Evolutionary conservation across 257 asterid species (phyloP), one percentile per base, ranked within the genome.

Genomic region (Galeopsis tetrahit): DNA sequence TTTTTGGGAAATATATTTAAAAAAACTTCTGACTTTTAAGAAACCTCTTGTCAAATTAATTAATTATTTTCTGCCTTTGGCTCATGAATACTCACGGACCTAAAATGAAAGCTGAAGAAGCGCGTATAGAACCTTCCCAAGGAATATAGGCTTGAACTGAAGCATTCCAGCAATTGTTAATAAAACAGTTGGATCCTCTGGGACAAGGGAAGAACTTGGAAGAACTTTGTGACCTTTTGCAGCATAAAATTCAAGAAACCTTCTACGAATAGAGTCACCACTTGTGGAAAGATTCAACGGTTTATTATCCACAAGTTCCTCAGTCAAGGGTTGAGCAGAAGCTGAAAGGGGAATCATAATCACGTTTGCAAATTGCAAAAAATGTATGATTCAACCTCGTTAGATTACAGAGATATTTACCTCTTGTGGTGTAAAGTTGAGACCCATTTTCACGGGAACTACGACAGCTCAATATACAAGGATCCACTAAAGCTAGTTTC

Each of bases 141-240:
- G 97, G 85, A 93, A 93, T 63, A 93, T 86, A 43, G 97, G 97
- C 83, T 93, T 93, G 92, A 93, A 93, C 86, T 85, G 98, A 79
- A 93, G 97, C 97, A 93, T 93, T 76, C 97, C 98, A 53, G 98
- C 98, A 66, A 93, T 93, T 35, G 98, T 93, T 66, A 93, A 84
- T 70, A 93, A 83, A 84, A 93, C 97, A 1, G 98, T 93, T 4
- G 96, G 97, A 81, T 93, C 98, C 72, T 93, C 98, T 13, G 98
- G 98, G 17, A 93, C 98, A 68, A 93, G 96, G 57, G 98, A 93
- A 67, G 98, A 71, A 80, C 98, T 89, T 32, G 98, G 97, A 80
- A 93, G 97, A 73, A 91, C 78, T 76, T 84, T 86, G 82, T 93
- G 98, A 53, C 90, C 96, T 81, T 82, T 83, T 11, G 87, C 81